phyloP scores from a whole-genome alignment of 225 moss, liverwort and hornwort genomes.

The Takakia lepidozioides region DNA sequence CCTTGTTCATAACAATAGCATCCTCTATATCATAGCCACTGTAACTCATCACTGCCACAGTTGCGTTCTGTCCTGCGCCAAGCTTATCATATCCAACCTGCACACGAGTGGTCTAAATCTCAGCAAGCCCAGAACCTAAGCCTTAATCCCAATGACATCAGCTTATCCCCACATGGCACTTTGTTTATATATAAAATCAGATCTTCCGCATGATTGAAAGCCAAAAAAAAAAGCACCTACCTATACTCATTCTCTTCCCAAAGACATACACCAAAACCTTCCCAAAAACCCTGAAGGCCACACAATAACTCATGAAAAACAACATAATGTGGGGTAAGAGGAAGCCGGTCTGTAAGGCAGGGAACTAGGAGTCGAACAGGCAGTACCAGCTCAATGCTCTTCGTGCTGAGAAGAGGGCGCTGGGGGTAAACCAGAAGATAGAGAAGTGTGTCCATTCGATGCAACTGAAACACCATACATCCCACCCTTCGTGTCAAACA shows the following conservation, averaged over 20 bases:
- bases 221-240: no score
- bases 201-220: no score
- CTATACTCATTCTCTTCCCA: no score
- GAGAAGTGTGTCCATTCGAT: conserved; percentile 95
- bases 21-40: conserved; percentile 99
- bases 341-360: no score
- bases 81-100: conserved; percentile 99
- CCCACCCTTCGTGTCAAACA: background rate
- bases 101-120: conserved; percentile 4
- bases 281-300: no score
- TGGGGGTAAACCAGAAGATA: conserved; percentile 98
- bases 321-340: no score
- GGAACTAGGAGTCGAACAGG: no score
- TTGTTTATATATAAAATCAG: no score
- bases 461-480: conserved; percentile 47
- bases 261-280: no score
- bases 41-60: conserved; percentile 99
- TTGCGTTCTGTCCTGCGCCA: conserved; percentile 99
- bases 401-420: conserved; percentile 85
- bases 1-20: conserved; percentile 98
- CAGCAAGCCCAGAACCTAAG: background rate
- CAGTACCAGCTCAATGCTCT: conserved; percentile 92
- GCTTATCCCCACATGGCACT: no score
- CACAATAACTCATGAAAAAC: no score
- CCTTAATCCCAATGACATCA: no score